These are phyloP conservation scores for Trematosphaeria pertusa DNA, from an alignment of 2,329 filamentous ascomycete species.

Conservation along the genomic window DNA sequence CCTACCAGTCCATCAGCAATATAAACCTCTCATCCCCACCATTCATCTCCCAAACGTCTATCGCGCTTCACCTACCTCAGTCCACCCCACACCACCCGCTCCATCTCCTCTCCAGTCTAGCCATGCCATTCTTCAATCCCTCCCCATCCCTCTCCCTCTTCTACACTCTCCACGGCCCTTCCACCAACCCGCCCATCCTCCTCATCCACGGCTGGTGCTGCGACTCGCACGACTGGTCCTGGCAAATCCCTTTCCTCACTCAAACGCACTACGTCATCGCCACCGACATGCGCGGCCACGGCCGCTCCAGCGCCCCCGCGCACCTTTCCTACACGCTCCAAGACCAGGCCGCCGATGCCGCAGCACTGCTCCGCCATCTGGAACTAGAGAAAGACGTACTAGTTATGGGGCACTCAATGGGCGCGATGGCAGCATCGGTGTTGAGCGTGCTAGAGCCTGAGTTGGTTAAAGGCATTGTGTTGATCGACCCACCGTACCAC, in stretches of 20 bases:
- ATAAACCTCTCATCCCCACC: too few relatives aligned
- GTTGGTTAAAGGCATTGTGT: constrained; percentile 16
- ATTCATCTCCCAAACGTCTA: too few relatives aligned
- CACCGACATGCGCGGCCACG: constrained; percentile 25
- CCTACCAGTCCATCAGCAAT: too few relatives aligned
- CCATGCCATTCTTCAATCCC: constrained; percentile 22
- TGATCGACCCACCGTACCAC: constrained; percentile 26
- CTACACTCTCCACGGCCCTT: constrained; percentile 22
- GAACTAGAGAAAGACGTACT: constrained; percentile 10
- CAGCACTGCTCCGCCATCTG: constrained; percentile 18
- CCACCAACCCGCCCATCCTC: constrained; percentile 18
- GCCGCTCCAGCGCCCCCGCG: constrained; percentile 19
- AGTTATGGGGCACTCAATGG: constrained; percentile 23
- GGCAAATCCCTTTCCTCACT: constrained; percentile 22
- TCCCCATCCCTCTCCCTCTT: constrained; percentile 20
- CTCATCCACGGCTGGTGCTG: constrained; percentile 27
- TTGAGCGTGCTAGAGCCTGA: constrained; percentile 17
- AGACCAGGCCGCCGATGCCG: constrained; percentile 12
- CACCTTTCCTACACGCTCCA: constrained; percentile 9
- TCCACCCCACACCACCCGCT: too few relatives aligned
- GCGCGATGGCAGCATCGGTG: constrained; percentile 15
- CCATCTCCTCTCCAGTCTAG: too few relatives aligned
- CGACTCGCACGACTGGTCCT: constrained; percentile 25
- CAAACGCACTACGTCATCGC: constrained; percentile 21
- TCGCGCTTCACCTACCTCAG: too few relatives aligned